Percentiles rank a stretch among this genome's conserved stretches.
Evolutionary conservation across 1,139 yeast species (phyloP).

Genomic region (Candida gigantensis): DNA sequence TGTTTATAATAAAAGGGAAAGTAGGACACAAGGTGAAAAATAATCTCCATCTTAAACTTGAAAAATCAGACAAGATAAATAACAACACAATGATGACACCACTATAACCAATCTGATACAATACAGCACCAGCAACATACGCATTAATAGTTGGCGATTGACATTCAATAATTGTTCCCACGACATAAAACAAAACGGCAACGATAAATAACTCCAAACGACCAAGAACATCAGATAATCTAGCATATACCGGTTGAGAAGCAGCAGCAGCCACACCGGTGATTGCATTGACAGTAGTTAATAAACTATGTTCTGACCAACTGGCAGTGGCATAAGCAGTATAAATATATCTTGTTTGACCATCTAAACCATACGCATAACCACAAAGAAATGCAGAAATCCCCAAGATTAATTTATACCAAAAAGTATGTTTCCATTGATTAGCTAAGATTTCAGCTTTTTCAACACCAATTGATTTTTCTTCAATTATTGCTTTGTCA

Average conservation of each 20-base stretch:
- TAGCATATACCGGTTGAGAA: constrained; percentile 68
- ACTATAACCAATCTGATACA: constrained; percentile 70
- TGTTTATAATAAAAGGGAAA: constrained; percentile 69
- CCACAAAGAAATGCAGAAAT: constrained; percentile 58
- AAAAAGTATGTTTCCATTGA: constrained; percentile 25
- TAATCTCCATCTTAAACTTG: constrained; percentile 71
- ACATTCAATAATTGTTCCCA: constrained; percentile 73
- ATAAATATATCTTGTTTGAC: constrained; percentile 50
- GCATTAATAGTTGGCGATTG: constrained; percentile 65
- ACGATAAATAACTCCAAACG: constrained; percentile 57
- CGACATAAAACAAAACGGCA: constrained; percentile 58
- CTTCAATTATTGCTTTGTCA: constrained; percentile 13
- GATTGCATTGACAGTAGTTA: constrained; percentile 65
- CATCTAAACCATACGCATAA: constrained; percentile 69
- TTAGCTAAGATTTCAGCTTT: constrained; percentile 36
- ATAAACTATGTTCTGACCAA: constrained; percentile 57
- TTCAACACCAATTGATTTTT: constrained; percentile 30
- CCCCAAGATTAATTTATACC: constrained; percentile 39
- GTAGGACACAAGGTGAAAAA: constrained; percentile 63
- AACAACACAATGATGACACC: constrained; percentile 60
- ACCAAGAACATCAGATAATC: constrained; percentile 71
- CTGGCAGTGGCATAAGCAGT: constrained; percentile 57
- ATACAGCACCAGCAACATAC: constrained; percentile 72
- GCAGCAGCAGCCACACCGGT: constrained; percentile 70
- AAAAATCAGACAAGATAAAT: constrained; percentile 63